Evolutionary conservation across 2,329 filamentous ascomycete genomes (phyloP).

Genomic region (Immersiporthe knoxdaviesiana): DNA sequence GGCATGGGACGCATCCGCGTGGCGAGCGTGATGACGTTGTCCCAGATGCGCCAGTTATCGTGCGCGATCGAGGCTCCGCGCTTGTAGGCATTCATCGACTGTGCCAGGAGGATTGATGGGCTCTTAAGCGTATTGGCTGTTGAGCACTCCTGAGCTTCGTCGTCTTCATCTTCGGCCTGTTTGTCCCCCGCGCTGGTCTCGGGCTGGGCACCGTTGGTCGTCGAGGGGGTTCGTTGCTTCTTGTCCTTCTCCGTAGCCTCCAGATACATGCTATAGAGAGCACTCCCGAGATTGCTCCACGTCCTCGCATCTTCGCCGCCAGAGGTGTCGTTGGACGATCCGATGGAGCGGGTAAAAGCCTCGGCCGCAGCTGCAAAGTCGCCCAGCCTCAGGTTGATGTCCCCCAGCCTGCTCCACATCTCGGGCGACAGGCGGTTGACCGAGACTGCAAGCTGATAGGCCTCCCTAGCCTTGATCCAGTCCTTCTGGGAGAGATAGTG

Average conservation of each 20-base stretch:
- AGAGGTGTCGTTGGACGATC: slow-evolving; percentile 58
- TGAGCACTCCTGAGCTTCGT: slow-evolving; percentile 33
- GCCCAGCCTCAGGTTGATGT: slow-evolving; percentile 78
- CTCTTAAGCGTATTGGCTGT: slow-evolving; percentile 41
- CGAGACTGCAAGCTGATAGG: slow-evolving; percentile 76
- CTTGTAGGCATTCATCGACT: slow-evolving; percentile 84
- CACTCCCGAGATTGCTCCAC: slow-evolving; percentile 92
- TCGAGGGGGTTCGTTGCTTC: slow-evolving; percentile 30
- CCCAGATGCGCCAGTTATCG: slow-evolving; percentile 92
- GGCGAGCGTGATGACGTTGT: slow-evolving; percentile 89
- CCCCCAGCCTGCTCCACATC: slow-evolving; percentile 89
- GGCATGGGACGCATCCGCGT: slow-evolving; percentile 76
- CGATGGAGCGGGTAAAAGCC: slow-evolving; percentile 81
- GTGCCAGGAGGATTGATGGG: slow-evolving; percentile 65
- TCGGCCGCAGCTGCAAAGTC: slow-evolving; percentile 79
- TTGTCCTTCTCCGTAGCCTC: slow-evolving; percentile 51
- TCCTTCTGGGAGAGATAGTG: slow-evolving; percentile 71
- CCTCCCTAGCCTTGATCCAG: slow-evolving; percentile 70
- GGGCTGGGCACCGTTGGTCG: slow-evolving; percentile 27
- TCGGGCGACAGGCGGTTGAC: slow-evolving; percentile 82
- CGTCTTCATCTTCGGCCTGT: slow-evolving; percentile 36
- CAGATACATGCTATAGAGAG: slow-evolving; percentile 71
- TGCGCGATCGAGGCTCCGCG: slow-evolving; percentile 81
- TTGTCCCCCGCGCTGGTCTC: not conserved
- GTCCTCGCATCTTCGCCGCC: slow-evolving; percentile 90